Base-by-base conservation (phyloP, 2,329 filamentous ascomycete genomes). In the Epicoccum sorghinum region DNA sequence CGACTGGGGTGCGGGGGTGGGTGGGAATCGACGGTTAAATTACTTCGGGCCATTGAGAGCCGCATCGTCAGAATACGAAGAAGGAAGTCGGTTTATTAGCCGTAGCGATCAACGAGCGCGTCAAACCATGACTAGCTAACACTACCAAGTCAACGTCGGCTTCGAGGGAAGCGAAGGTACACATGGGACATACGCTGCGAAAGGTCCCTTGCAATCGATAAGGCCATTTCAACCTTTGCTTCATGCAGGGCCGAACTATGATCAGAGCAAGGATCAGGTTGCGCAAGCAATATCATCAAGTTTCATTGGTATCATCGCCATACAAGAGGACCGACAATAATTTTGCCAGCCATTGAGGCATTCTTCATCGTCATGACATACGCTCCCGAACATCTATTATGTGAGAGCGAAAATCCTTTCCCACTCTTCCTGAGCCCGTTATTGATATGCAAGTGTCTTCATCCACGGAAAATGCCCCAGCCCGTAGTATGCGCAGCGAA, bases 21-120 rank as follows among this genome's bases (percentile, higher is more conserved):
- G 56, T 47, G 55, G 58, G 66, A 59, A 63, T 65, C 62, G 51
- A 58, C 68, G 69, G 69, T 59, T 71, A 73, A 72, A 71, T 70
- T 62, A 60, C 48, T 51, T 39, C 55, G 55, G 55, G 14, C 49
- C n/a, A 50, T 23, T 7, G 22, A 39, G 47, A 50, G 41, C 52
- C 52, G 46, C 52, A 47, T 37, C 9, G 6, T 33, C 13, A 14
- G 33, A 12, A 47, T 42, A 24, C 22, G 44, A 23, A 22, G 13
- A 37, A n/a, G 22, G 33, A 32, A 30, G 52, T 50, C 60, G 18
- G 18, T 1, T 3, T 18, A 18, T 65, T 66, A 66, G 35, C 65
- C 63, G 47, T 36, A 42, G 37, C 35, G 18, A 68, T 55, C 58
- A 63, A 60, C 41, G 53, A 27, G 37, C 32, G 39, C 37, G 53